Percentiles rank a stretch among this genome's conserved stretches.
Evolutionary conservation across 2,329 filamentous ascomycete species (phyloP).

Genomic region (Chrysosporium keratinophilum): DNA sequence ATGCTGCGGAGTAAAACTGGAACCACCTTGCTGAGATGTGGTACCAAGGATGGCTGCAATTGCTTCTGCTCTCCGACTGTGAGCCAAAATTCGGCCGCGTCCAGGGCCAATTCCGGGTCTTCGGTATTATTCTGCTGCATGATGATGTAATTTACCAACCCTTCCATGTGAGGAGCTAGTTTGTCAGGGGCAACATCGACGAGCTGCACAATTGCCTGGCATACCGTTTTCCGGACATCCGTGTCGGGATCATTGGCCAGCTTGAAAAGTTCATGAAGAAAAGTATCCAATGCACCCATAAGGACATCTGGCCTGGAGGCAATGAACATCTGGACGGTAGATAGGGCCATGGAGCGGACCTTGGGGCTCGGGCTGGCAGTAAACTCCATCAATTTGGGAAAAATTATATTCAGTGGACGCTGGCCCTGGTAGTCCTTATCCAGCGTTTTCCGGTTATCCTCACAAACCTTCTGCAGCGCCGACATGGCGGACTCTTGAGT

Average conservation of each 20-base stretch:
- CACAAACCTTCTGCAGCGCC: slow-evolving; percentile 87
- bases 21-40: slow-evolving; percentile 73
- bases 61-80: slow-evolving; percentile 79
- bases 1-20: slow-evolving; percentile 87
- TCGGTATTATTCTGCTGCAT: slow-evolving; percentile 70
- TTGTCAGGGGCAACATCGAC: slow-evolving; percentile 86
- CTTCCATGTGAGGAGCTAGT: slow-evolving; percentile 75
- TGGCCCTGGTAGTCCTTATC: slow-evolving; percentile 83
- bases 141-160: slow-evolving; percentile 86
- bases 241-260: slow-evolving; percentile 65
- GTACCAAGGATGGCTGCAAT: slow-evolving; percentile 63
- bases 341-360: slow-evolving; percentile 69
- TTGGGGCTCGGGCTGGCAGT: slow-evolving; percentile 65
- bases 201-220: slow-evolving; percentile 81
- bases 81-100: slow-evolving; percentile 96
- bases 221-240: slow-evolving; percentile 85
- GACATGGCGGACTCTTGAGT: slow-evolving; percentile 90
- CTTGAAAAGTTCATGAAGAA: slow-evolving; percentile 73
- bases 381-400: slow-evolving; percentile 83
- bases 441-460: slow-evolving; percentile 80
- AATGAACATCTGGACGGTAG: slow-evolving; percentile 84
- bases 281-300: slow-evolving; percentile 65
- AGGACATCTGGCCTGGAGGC: slow-evolving; percentile 74
- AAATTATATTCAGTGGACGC: slow-evolving; percentile 73
- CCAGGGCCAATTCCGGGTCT: slow-evolving; percentile 80